Conservation (phyloP, 2,329 filamentous ascomycete genomes). For the Paracoccidioides lutzii region DNA sequence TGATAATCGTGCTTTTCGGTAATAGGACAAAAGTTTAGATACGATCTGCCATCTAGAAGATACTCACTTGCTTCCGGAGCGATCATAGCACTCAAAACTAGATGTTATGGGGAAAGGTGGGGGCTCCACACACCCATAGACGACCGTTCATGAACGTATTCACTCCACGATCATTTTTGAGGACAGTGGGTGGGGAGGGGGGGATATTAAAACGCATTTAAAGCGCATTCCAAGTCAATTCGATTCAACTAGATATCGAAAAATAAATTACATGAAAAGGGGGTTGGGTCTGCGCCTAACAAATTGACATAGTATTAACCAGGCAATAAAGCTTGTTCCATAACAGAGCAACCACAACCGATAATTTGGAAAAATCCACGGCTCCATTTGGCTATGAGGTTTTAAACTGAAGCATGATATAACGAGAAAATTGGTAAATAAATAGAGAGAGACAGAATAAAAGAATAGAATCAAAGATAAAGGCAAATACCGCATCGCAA, state of each 20-base stretch:
- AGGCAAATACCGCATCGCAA: background rate
- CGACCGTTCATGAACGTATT: no score
- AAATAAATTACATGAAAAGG: background rate
- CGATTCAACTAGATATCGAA: background rate
- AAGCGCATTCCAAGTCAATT: background rate
- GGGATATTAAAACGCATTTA: background rate
- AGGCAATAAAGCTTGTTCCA: background rate
- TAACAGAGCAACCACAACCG: background rate
- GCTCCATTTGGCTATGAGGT: no score
- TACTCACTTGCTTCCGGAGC: no score
- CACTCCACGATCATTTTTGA: no score
- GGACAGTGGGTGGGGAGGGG: no score
- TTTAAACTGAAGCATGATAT: background rate
- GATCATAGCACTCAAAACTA: no score
- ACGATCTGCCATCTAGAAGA: no score
- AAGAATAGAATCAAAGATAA: background rate
- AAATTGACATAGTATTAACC: background rate
- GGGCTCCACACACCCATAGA: no score
- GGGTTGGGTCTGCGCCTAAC: background rate
- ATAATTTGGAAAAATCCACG: background rate
- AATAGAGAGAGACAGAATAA: background rate
- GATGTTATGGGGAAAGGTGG: no score
- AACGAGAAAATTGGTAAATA: background rate
- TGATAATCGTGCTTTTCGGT: no score
- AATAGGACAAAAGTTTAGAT: no score